phyloP scores from a whole-genome alignment of 495 filamentous ascomycete genomes.

The Clohesyomyces aquaticus region DNA sequence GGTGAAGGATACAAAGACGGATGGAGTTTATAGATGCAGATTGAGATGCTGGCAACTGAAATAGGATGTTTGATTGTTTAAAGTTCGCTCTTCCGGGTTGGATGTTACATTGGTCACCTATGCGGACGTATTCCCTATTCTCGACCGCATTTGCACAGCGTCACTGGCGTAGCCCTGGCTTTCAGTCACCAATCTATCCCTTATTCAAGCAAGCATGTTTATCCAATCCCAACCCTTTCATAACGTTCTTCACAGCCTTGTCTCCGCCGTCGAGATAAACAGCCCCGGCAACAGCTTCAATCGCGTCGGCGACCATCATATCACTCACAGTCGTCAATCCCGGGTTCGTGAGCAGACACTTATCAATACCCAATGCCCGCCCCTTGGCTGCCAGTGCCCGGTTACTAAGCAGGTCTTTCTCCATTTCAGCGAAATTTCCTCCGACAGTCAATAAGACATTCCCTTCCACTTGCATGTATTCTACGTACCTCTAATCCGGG shows the following conservation, averaged over 20 bases:
- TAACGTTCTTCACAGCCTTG: not conserved
- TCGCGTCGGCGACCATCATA: not conserved
- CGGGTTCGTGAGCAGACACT: not conserved
- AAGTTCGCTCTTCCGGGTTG: too few relatives aligned
- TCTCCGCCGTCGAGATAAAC: not conserved
- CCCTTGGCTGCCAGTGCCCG: not conserved
- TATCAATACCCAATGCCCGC: not conserved
- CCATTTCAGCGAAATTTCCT: not conserved
- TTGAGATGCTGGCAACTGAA: not conserved
- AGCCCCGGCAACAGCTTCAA: constrained; percentile 2
- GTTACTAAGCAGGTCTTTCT: not conserved
- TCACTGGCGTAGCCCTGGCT: too few relatives aligned
- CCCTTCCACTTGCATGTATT: too few relatives aligned
- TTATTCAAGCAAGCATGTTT: too few relatives aligned
- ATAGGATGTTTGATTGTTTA: too few relatives aligned
- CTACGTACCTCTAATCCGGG: too few relatives aligned
- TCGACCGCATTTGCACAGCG: too few relatives aligned
- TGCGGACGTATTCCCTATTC: too few relatives aligned
- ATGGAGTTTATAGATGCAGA: not conserved
- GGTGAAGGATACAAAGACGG: not conserved
- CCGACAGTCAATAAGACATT: too few relatives aligned
- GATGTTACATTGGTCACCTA: too few relatives aligned
- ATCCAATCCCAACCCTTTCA: not conserved
- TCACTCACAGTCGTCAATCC: not conserved
- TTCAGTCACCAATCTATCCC: too few relatives aligned